Percentiles rank a stretch among this genome's conserved stretches.
Conservation (phyloP, 345 rosid species). For the Combretum micranthum region DNA sequence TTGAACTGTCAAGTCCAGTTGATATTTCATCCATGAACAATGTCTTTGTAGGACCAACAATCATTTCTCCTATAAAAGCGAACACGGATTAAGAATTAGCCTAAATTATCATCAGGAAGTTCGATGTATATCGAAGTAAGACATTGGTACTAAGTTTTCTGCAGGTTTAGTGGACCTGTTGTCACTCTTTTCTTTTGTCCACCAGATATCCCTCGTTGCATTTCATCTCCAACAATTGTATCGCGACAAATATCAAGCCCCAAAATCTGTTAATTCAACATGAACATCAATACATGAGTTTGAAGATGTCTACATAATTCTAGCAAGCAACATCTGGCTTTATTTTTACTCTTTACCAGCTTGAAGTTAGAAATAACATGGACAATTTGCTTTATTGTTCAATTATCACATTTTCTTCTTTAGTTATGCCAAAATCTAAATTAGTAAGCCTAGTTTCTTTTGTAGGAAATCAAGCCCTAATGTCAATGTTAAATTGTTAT, state of each 20-base stretch:
- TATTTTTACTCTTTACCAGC: too few relatives aligned
- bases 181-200: constrained; percentile 84
- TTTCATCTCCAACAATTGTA: constrained; percentile 69
- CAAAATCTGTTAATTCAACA: constrained; percentile 36
- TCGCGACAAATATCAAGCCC: constrained; percentile 86
- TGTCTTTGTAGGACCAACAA: constrained; percentile 84
- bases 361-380: too few relatives aligned
- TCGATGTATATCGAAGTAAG: too few relatives aligned
- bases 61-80: constrained; percentile 63
- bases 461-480: too few relatives aligned
- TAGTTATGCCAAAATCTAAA: too few relatives aligned
- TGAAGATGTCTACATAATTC: too few relatives aligned
- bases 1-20: constrained; percentile 82
- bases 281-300: background rate
- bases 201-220: constrained; percentile 83
- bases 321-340: too few relatives aligned
- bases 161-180: constrained; percentile 45
- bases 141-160: background rate
- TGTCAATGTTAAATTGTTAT: too few relatives aligned
- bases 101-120: background rate
- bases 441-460: too few relatives aligned
- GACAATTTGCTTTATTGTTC: too few relatives aligned
- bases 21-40: constrained; percentile 95
- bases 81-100: background rate
- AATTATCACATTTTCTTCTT: background rate